Conservation (phyloP, 768 basidiomycete genomes). For the Austroboletus eburneus region DNA sequence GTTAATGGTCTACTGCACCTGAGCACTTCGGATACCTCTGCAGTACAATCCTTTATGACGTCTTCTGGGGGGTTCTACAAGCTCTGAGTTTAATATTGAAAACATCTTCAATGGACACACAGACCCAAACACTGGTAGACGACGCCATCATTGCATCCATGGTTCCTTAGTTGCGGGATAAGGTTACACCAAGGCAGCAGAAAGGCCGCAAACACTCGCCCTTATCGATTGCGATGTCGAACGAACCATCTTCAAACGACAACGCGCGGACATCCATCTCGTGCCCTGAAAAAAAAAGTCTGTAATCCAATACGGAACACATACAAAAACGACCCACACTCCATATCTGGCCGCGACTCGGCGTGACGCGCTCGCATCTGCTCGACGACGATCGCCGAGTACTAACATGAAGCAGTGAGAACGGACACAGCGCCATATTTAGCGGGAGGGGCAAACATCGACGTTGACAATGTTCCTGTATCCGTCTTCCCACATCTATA, state of each 20-base stretch:
- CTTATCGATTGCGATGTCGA: conserved; percentile 86
- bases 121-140: conserved; percentile 79
- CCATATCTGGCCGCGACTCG: conserved; percentile 56
- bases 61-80: conserved; percentile 68
- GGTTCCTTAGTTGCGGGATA: conserved; percentile 45
- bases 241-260: conserved; percentile 49
- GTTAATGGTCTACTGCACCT: conserved; percentile 39
- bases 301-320: no score
- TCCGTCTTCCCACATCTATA: conserved; percentile 83
- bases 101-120: conserved; percentile 8
- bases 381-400: conserved; percentile 69
- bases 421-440: background rate
- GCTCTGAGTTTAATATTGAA: conserved; percentile 1
- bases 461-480: conserved; percentile 77
- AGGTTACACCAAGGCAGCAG: background rate
- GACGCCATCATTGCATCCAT: conserved; percentile 90
- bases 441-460: conserved; percentile 49
- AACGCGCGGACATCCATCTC: conserved; percentile 81
- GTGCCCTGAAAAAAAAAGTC: conserved; percentile 47
- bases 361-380: conserved; percentile 62
- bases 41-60: conserved; percentile 64
- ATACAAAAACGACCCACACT: no score
- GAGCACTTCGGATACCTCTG: conserved; percentile 73
- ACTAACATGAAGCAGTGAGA: conserved; percentile 38
- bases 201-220: conserved; percentile 33